Evolutionary conservation across 352 stramenopile species (phyloP).

Genomic region (Thraustochytrium striatum): DNA sequence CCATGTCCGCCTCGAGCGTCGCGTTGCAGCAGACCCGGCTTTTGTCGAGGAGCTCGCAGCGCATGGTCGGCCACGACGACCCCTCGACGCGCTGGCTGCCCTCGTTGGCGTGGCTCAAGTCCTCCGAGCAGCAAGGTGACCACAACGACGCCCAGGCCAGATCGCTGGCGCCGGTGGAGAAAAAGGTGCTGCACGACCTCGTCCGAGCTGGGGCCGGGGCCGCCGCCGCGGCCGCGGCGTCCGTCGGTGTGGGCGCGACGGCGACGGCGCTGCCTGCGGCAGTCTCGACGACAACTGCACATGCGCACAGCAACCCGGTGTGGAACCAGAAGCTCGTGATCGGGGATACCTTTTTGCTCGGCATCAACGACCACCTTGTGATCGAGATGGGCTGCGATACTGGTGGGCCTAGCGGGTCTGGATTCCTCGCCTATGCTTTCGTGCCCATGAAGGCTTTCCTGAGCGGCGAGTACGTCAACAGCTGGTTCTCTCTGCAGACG

Average conservation of each 20-base stretch:
- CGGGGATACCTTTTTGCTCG: neutral
- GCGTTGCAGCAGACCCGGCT: too few species aligned
- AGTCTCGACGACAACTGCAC: neutral
- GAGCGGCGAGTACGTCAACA: neutral
- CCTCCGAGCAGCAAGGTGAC: neutral
- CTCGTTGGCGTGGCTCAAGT: neutral
- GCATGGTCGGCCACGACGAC: too few species aligned
- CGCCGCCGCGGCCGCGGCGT: too few species aligned
- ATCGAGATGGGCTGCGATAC: neutral
- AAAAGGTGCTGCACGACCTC: slow-evolving; percentile 33
- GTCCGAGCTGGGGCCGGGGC: too few species aligned
- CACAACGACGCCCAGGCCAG: neutral
- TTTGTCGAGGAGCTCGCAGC: too few species aligned
- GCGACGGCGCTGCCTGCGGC: neutral
- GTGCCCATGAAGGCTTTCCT: neutral
- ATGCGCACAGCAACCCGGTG: slow-evolving; percentile 6
- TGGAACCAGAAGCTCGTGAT: slow-evolving; percentile 25
- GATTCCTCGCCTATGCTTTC: slow-evolving; percentile 20
- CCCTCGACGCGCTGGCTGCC: too few species aligned
- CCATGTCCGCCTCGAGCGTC: too few species aligned
- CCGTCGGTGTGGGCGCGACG: neutral
- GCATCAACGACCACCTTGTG: neutral
- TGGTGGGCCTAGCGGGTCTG: neutral
- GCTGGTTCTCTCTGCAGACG: slow-evolving; percentile 21
- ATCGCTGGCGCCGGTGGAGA: neutral